Conservation (phyloP, 768 basidiomycete species). For the Chlorophyllum brunneum region DNA sequence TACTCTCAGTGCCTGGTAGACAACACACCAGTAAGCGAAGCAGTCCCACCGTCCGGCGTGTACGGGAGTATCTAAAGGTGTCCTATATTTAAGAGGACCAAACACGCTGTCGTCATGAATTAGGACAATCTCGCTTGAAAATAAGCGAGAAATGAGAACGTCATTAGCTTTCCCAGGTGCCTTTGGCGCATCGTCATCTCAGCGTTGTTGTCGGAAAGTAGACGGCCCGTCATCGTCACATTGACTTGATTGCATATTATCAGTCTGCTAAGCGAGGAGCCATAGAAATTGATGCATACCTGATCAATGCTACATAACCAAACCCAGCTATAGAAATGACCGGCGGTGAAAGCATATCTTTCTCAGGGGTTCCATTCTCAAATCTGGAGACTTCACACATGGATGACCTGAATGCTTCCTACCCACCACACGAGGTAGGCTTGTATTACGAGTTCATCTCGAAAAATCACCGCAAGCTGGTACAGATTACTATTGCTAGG, state of each 20-base stretch:
- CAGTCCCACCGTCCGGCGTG: not conserved
- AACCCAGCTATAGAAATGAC: not conserved
- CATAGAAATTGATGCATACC: not conserved
- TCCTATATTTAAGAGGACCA: not conserved
- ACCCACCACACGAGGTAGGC: no score
- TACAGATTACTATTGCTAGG: no score
- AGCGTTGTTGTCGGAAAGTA: slow-evolving; percentile 11
- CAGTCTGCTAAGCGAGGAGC: slow-evolving; percentile 7
- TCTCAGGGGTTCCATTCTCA: not conserved
- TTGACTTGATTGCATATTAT: not conserved
- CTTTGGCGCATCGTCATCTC: not conserved
- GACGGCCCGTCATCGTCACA: slow-evolving; percentile 6
- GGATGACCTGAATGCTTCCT: no score
- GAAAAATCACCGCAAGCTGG: no score
- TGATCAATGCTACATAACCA: not conserved
- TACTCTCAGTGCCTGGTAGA: not conserved
- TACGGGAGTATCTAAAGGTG: slow-evolving; percentile 6
- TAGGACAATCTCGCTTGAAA: slow-evolving; percentile 8
- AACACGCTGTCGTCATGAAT: slow-evolving; percentile 1
- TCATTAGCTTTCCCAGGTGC: not conserved
- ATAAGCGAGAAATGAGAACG: slow-evolving; percentile 9
- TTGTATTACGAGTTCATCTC: no score
- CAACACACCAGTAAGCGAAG: slow-evolving; percentile 2
- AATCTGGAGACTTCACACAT: no score
- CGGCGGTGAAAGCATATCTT: not conserved